Base-by-base conservation (phyloP, 805 yeast genomes). In the Schizosaccharomyces cryophilus region DNA sequence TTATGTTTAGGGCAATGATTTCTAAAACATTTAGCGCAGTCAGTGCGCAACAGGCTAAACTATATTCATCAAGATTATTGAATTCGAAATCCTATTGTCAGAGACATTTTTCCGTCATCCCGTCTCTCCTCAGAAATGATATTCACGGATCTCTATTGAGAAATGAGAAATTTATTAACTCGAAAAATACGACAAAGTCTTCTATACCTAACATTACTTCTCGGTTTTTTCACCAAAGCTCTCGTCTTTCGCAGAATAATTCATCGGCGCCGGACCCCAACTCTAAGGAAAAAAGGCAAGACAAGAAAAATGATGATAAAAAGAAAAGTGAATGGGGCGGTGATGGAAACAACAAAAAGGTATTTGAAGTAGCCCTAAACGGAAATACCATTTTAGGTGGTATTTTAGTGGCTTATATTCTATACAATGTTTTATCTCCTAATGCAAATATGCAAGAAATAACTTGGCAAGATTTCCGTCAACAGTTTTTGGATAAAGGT, bases 391-490 rank as follows among this genome's bases (percentile, higher is more conserved):
- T 56, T 5, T 11, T 56, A 2, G 60, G 60, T 11, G 7, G 42
- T 21, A 51, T 51, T 21, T 24, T 51, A 9, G 56, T 51, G 21
- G 13, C 35, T 13, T 56, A 56, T 17, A 19, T 56, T 15, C 4
- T 56, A 17, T 56, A 40, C 29, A 56, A 35, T 11, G 42, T 56
- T 21, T 21, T 56, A 19, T 38, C 47, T 2, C 60, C 60, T 19
- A 19, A n/a, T 5, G 61, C 48, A 13, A 59, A 59, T 42, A 21
- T 30, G 26, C 61, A 45, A 17, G 61, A 59, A 45, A 59, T 90
- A 63, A 82, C 96, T 1, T 93, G 88, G 84, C 97, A 93, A 73
- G 95, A 90, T 68, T 90, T 93, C 73, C 78, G 87, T 54, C 75
- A 82, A 4, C 76, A 82, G 58, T 83, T 82, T 67, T 75, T 93